Evolutionary conservation across 2,329 filamentous ascomycete genomes (phyloP).

Genomic region (Beauveria sp.): DNA sequence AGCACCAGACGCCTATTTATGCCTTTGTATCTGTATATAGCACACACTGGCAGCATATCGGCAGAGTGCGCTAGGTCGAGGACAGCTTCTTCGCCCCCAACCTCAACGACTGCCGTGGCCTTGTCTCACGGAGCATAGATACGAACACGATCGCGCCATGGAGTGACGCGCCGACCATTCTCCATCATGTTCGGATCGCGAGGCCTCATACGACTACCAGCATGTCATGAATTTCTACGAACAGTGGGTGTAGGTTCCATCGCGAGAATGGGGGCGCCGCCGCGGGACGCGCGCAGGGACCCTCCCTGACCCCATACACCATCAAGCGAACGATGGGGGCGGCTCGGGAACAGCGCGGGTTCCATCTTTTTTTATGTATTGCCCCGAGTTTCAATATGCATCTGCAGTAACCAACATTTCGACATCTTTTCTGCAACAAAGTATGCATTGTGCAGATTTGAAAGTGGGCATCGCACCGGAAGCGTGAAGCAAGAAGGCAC

Average conservation of each 20-base stretch:
- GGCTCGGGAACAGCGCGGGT: neutral
- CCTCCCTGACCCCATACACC: neutral
- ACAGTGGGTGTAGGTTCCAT: neutral
- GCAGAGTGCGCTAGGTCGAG: neutral
- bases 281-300: slow-evolving; percentile 2
- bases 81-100: no score
- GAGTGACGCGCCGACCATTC: neutral
- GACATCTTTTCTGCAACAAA: neutral
- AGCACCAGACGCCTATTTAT: neutral
- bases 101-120: no score
- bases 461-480: no score
- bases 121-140: neutral
- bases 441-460: neutral
- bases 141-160: neutral
- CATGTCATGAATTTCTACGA: no score
- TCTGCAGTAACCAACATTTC: no score
- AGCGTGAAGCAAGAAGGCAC: no score
- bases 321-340: neutral
- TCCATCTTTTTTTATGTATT: neutral
- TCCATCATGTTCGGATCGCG: neutral
- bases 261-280: neutral
- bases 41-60: neutral
- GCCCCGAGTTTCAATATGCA: no score
- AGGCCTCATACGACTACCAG: no score
- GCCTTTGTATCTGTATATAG: neutral